Percentiles rank a stretch among this genome's conserved stretches.
phyloP scores from a whole-genome alignment of 371 early-diverging fungal genomes.

The Coemansia sp. region DNA sequence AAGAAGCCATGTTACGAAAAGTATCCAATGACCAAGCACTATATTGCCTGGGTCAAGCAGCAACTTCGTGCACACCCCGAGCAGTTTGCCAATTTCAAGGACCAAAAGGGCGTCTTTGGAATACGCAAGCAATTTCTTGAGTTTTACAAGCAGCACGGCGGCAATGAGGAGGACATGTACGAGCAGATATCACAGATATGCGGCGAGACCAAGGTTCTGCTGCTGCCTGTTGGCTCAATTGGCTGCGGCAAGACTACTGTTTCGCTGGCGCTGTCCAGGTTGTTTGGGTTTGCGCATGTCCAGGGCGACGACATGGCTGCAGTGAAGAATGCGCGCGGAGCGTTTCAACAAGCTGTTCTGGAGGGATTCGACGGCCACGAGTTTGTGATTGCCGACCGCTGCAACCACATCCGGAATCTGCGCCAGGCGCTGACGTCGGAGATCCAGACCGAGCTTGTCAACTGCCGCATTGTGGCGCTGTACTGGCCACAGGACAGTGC shows the following conservation, averaged over 20 bases:
- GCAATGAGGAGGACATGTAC: constrained; percentile 19
- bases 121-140: constrained; percentile 71
- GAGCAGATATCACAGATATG: constrained; percentile 10
- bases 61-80: constrained; percentile 64
- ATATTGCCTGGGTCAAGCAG: constrained; percentile 73
- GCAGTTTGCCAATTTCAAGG: constrained; percentile 64
- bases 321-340: constrained; percentile 54
- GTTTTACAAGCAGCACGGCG: constrained; percentile 47
- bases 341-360: constrained; percentile 58
- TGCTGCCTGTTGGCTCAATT: constrained; percentile 73
- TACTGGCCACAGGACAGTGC: constrained; percentile 63
- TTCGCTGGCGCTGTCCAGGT: constrained; percentile 54
- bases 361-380: constrained; percentile 51
- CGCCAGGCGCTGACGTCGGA: constrained; percentile 54
- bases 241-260: constrained; percentile 77
- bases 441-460: constrained; percentile 56
- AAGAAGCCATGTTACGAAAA: constrained; percentile 51
- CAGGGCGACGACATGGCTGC: constrained; percentile 72
- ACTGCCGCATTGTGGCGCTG: constrained; percentile 62
- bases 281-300: constrained; percentile 65
- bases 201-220: constrained; percentile 54
- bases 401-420: constrained; percentile 65
- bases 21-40: constrained; percentile 64
- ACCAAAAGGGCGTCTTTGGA: constrained; percentile 77
- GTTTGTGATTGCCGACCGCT: constrained; percentile 67